phyloP scores from a whole-genome alignment of 192 early-diverging fungal species.

The Allomyces macrogynus region DNA sequence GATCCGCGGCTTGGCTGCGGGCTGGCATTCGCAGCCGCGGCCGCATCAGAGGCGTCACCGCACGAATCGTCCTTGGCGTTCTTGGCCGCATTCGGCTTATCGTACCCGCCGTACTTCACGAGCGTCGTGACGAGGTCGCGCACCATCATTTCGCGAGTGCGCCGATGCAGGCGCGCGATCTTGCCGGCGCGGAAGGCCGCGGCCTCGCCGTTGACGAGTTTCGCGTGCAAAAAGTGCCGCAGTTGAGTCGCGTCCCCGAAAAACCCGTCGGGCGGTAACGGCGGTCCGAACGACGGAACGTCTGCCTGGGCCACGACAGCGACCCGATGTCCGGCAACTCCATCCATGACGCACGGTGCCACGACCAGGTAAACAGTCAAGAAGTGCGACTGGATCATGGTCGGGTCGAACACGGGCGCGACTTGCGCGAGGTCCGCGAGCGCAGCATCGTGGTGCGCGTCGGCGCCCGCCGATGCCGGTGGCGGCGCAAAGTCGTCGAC shows the following conservation, averaged over 20 bases:
- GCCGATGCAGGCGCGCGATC: conserved; percentile 16
- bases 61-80: too few species aligned
- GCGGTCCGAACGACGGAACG: conserved; percentile 19
- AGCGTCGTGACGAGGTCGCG: conserved; percentile 14
- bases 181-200: conserved; percentile 21
- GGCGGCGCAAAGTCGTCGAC: conserved; percentile 6
- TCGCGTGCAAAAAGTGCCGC: conserved; percentile 18
- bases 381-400: conserved; percentile 19
- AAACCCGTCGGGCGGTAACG: conserved; percentile 12
- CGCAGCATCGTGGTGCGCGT: neutral
- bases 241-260: conserved; percentile 12
- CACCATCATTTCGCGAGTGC: conserved; percentile 16
- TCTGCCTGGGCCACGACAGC: conserved; percentile 13
- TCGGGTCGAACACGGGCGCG: conserved; percentile 15
- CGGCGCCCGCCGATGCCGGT: neutral
- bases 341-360: conserved; percentile 5
- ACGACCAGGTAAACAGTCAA: conserved; percentile 23
- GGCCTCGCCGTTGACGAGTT: conserved; percentile 26
- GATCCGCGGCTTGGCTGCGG: too few species aligned
- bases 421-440: too few species aligned
- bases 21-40: too few species aligned
- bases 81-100: too few species aligned
- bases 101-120: neutral
- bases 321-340: conserved; percentile 8
- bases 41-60: too few species aligned